phyloP scores from a whole-genome alignment of 805 yeast species.

The Lachancea waltii region DNA sequence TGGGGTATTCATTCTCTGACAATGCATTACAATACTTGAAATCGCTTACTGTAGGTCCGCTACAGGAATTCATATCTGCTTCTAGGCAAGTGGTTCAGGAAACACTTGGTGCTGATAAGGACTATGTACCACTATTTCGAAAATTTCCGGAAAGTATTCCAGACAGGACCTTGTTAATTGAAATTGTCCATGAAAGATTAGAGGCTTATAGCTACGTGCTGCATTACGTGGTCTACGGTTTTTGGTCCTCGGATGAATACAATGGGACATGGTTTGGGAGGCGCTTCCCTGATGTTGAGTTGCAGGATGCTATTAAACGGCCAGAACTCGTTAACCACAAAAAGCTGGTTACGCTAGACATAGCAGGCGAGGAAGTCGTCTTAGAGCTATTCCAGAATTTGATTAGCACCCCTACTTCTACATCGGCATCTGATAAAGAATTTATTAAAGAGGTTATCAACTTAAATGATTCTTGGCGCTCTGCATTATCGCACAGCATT shows the following conservation, averaged over 20 bases:
- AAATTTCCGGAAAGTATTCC: slow-evolving; percentile 7
- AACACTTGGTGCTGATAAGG: slow-evolving; percentile 2
- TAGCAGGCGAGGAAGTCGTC: slow-evolving; percentile 1
- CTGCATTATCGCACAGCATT: slow-evolving; percentile 1
- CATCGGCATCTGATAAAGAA: slow-evolving; percentile 4
- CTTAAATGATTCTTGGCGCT: not conserved
- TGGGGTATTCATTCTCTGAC: slow-evolving; percentile 3
- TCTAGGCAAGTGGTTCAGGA: slow-evolving; percentile 1
- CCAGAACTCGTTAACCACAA: slow-evolving; percentile 1
- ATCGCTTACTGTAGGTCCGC: not conserved
- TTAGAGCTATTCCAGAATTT: slow-evolving; percentile 6
- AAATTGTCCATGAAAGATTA: not conserved
- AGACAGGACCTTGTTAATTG: not conserved
- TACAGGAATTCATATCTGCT: slow-evolving; percentile 3
- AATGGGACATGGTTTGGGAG: slow-evolving; percentile 6
- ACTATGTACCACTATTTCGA: slow-evolving; percentile 6
- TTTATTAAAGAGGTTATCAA: slow-evolving; percentile 4
- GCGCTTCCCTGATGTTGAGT: slow-evolving; percentile 1
- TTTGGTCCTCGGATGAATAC: slow-evolving; percentile 6
- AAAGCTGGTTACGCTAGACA: not conserved
- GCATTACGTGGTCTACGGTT: slow-evolving; percentile 2
- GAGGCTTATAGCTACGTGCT: not conserved
- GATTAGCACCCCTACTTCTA: slow-evolving; percentile 1
- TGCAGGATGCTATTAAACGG: slow-evolving; percentile 3
- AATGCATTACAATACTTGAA: slow-evolving; percentile 1